Percentiles rank a stretch among this genome's conserved stretches.
phyloP scores from a whole-genome alignment of 2,329 filamentous ascomycete genomes.

The Rhinocladiella similis region DNA sequence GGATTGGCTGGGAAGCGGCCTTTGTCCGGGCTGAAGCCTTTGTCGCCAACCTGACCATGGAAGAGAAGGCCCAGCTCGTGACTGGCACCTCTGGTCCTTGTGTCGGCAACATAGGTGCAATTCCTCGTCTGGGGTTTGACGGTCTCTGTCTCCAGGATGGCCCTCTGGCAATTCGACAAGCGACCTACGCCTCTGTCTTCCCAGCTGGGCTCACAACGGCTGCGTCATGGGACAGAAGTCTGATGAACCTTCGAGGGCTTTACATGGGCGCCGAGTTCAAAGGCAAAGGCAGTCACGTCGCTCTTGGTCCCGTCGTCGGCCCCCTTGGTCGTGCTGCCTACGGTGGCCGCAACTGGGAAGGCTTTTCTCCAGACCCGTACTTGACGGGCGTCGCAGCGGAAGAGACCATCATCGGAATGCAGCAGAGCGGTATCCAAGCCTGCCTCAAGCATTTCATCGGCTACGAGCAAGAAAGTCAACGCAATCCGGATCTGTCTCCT shows the following conservation, averaged over 20 bases:
- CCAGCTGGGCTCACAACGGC: conserved; percentile 35
- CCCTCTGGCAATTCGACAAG: conserved; percentile 24
- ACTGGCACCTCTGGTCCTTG: conserved; percentile 36
- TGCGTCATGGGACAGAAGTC: conserved; percentile 40
- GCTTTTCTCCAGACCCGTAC: conserved; percentile 52
- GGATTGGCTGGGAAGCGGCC: conserved; percentile 39
- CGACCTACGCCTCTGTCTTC: conserved; percentile 30
- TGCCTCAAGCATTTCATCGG: conserved; percentile 51
- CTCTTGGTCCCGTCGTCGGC: conserved; percentile 45
- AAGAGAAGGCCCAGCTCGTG: conserved; percentile 45
- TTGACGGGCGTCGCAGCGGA: conserved; percentile 45
- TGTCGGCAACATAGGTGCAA: conserved; percentile 35
- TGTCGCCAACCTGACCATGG: conserved; percentile 41
- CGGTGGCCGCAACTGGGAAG: conserved; percentile 51
- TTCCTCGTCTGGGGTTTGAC: conserved; percentile 35
- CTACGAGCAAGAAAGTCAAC: conserved; percentile 65
- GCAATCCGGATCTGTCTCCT: conserved; percentile 44
- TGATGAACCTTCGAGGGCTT: conserved; percentile 35
- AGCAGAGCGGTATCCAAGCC: conserved; percentile 45
- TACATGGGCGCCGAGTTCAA: conserved; percentile 42
- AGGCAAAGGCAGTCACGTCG: conserved; percentile 43
- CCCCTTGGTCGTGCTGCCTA: conserved; percentile 36
- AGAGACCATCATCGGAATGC: conserved; percentile 47
- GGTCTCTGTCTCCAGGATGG: conserved; percentile 34
- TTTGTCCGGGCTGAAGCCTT: conserved; percentile 40